Evolutionary conservation across 768 basidiomycete species (phyloP), one percentile per base, ranked within the genome.

Genomic region (Kwoniella sp.): DNA sequence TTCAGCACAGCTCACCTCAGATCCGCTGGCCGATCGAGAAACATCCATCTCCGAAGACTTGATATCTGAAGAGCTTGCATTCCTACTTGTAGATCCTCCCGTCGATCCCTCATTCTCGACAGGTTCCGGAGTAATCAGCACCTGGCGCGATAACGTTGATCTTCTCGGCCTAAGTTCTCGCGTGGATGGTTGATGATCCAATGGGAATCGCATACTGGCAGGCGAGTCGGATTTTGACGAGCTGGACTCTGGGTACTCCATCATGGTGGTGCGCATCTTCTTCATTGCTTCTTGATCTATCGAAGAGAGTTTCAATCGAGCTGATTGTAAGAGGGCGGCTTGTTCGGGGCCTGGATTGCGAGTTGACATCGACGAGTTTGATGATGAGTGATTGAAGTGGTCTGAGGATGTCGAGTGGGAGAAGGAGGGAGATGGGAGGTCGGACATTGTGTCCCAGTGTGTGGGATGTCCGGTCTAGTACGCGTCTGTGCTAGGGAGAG

Each of bases 251-350:
- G 65, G 54, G 36, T 48, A 63, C 8, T 67, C 68, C 48, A 61
- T 60, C 72, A 76, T 71, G 0, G 63, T 63, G 10, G 55, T 54
- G 22, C 74, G 27, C 19, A 73, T 27, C 29, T 67, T 65, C 52
- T 63, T 58, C 74, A 76, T 76, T 2, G 74, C 74, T 55, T 71
- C 72, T 54, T 65, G 66, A 64, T 76, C 74, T 40, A 60, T 62
- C 7, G 55, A 55, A 19, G 65, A 66, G 33, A 76, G 30, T 52
- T 73, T 73, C 37, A 60, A 27, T 9, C 74, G 33, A 8, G 65
- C 72, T 17, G 68, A 63, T 47, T 74, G 64, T 1, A 74, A 29
- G 9, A 71, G 44, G 8, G 60, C 57, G 1, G 61, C 48, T 48
- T 60, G 48, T 25, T 54, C 47, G 17, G 61, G 51, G 12, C 51